Evolutionary conservation across 345 rosid species (phyloP), one percentile per base, ranked within the genome.

Genomic region (Mallotus nudiflorus): DNA sequence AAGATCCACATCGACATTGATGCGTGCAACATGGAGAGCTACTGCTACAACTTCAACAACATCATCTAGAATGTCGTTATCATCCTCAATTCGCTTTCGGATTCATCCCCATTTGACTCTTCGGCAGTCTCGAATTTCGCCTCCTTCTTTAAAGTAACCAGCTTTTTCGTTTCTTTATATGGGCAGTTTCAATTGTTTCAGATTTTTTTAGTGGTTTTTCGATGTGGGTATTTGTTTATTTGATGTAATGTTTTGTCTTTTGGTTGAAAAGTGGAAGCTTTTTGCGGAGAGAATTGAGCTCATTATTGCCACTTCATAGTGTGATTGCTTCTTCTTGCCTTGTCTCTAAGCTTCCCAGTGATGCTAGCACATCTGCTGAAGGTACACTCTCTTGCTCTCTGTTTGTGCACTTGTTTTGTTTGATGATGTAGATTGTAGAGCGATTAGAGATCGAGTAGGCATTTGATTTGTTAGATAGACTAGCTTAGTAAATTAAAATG

Each of bases 301-400:
- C 91, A 13, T 79, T 86, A 48, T 74, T 79, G 5, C 97, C 97
- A 20, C 68, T 82, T 64, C 93, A 91, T 58, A 83, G 83, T 49
- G 84, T 78, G 1, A 69, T 84, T 67, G 92, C 97, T 22, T 87
- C 89, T 0, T 88, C 97, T 70, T 78, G 87, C 50, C 93, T 88
- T 18, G 97, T 88, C 68, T 91, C 97, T 51, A 88, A 83, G 73
- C 87, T 89, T 15, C 87, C 91, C 4, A 67, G 78, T 48, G 88
- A 85, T 59, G 78, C 68, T 27, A 69, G 66, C 48, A 15, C 76
- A 22, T 83, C 82, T 45, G 52, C 65, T 40, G 84, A 88, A 82
- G 96, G 93, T 91, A 31, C 55, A 42, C 16, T 27, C 49, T 37
- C 44, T 57, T 16, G 13, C 5, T 22, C 28, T 29, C 33, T 71